Evolutionary conservation across 768 basidiomycete genomes (phyloP), one percentile per base, ranked within the genome.

Genomic region (Naganishia vaughanmartiniae): DNA sequence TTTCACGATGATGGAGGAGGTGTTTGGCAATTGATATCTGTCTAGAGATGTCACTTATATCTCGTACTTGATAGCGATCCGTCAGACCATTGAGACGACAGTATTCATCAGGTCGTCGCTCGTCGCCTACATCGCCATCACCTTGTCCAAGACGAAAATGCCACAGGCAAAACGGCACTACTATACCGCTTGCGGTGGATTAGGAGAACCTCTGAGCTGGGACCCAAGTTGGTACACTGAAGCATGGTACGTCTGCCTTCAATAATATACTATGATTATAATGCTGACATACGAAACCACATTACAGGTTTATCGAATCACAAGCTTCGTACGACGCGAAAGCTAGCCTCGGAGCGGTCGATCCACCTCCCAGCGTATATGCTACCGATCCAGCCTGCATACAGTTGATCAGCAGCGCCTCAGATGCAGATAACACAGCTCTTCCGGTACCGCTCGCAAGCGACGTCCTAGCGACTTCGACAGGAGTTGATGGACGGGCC

Each of bases 171-270:
- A 57, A 57, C 54, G 54, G 21, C 67, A 68, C 28, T 56, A 42
- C 55, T 68, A 68, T 39, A 56, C 67, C 14, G 67, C 67, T 26
- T 68, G 67, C 26, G 67, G 28, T 24, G 67, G 67, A 2, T 4
- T 31, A 12, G 67, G 67, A 33, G 54, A 56, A 39, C 24, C 67
- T 9, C 26, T 68, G 1, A 42, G 24, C n/a, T 68, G 67, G 67
- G 24, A 55, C 6, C 10, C 15, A 14, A 54, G 15, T 3, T 68
- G 67, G 67, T 68, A 68, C 51, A 57, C 67, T 21, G 67, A 12
- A 30, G 24, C 54, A 28, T 68, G 67, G 67, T 56, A 7, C 15
- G 67, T 42, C 14, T 19, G 7, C 15, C 10, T 42, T 15, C 5
- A 10, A 4, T 36, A 36, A 34, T 6, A 33, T 17, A 34, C 28